Evolutionary conservation across 2,329 filamentous ascomycete genomes (phyloP).

Genomic region (Fusarium domesticum): DNA sequence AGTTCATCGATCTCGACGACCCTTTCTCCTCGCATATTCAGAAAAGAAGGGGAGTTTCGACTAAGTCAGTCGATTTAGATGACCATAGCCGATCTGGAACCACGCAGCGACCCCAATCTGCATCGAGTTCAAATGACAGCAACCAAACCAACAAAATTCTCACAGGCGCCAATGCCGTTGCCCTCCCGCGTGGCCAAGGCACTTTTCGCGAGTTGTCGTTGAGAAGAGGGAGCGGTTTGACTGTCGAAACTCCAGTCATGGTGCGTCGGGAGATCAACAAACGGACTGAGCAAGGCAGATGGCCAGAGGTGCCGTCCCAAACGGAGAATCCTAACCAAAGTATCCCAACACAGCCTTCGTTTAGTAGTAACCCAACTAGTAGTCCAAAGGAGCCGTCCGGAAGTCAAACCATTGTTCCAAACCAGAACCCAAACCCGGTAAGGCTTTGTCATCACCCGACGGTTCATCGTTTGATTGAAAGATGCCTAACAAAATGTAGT

Average conservation of each 20-base stretch:
- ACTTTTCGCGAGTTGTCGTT: slow-evolving; percentile 8
- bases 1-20: not conserved
- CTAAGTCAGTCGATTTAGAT: not conserved
- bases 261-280: not conserved
- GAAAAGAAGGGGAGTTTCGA: not conserved
- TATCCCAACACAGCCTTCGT: no score
- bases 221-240: slow-evolving; percentile 7
- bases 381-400: not conserved
- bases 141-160: not conserved
- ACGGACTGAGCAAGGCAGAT: not conserved
- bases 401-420: not conserved
- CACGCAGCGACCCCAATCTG: not conserved
- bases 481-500: slow-evolving; percentile 11
- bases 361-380: not conserved
- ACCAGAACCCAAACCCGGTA: not conserved
- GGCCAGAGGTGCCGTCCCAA: not conserved
- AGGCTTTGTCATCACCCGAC: not conserved
- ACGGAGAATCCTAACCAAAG: not conserved
- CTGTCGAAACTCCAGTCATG: slow-evolving; percentile 1
- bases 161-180: not conserved
- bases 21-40: not conserved
- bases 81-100: no score
- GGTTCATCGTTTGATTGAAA: rapidly evolving
- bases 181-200: not conserved
- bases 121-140: no score